Evolutionary conservation across 148 eudicot genomes (phyloP), one percentile per base, ranked within the genome.

Genomic region (Camellia sinensis): DNA sequence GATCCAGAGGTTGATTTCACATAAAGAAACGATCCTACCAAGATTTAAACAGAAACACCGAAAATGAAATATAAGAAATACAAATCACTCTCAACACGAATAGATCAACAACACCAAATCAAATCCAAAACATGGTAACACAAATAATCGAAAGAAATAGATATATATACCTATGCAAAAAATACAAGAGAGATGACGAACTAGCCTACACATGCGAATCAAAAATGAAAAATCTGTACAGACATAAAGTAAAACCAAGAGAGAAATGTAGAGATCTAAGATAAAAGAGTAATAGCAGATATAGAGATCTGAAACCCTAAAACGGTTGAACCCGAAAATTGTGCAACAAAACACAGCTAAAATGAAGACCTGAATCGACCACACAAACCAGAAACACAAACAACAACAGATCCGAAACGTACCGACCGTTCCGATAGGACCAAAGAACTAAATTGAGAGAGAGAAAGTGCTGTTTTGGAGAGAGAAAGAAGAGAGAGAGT

Each of bases 261-360:
- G 21, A 70, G 12, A 52, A 72, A 52, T 72, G 61, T 17, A 12
- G 18, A 3, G 75, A 72, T 72, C 75, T 72, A 72, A 19, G 37
- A 29, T 2, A 21, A 7, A 7, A 22, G 5, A 72, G 15, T 3
- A 52, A 22, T 43, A 45, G 54, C 65, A 75, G 29, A 61, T 48
- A 75, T 43, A 75, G 40, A 75, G 78, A 75, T 75, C 78, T 61
- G 56, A 75, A 75, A 61, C 54, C 46, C 11, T 29, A 53, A 29
- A 3, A 56, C 12, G 9, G 5, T 44, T 17, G 54, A 61, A 17
- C 50, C 7, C 78, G 41, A 45, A 44, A 61, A 37, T 12, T 13
- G 17, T 17, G 68, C 41, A 43, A 75, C 2, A 17, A 59, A 75
- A 61, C 37, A 29, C 37, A 29, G 37, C 37, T 29, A 29, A 29